phyloP scores from a whole-genome alignment of 306 rosid species.

The Geum urbanum region DNA sequence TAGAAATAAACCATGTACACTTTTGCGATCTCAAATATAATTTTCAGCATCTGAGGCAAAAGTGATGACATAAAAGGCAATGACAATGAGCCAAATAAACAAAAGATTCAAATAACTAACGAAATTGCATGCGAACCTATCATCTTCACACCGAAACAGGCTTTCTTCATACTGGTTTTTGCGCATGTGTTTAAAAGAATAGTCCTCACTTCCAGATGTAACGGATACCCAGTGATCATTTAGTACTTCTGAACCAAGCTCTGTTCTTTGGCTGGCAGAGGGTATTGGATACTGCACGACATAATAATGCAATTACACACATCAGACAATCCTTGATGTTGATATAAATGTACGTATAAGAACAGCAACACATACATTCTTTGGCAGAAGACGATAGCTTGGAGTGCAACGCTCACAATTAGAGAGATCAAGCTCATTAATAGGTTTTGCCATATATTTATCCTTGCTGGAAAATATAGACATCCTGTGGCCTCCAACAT shows the following conservation, averaged over 20 bases:
- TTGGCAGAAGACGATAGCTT: constrained; percentile 91
- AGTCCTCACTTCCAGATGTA: constrained; percentile 99
- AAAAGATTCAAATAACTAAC: neutral
- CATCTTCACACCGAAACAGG: constrained; percentile 98
- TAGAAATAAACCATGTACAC: neutral
- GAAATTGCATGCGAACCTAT: constrained; percentile 56
- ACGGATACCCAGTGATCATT: constrained; percentile 99
- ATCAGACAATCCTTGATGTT: constrained; percentile 9
- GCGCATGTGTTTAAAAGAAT: constrained; percentile 99
- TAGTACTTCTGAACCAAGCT: constrained; percentile 74
- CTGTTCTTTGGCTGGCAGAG: constrained; percentile 78
- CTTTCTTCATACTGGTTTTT: constrained; percentile 99
- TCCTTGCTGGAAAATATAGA: constrained; percentile 79
- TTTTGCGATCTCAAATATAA: neutral
- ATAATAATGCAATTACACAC: constrained; percentile 23
- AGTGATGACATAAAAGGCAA: neutral
- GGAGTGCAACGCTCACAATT: constrained; percentile 96
- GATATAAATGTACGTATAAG: constrained; percentile 9
- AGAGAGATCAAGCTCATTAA: constrained; percentile 95
- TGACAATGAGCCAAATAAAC: neutral
- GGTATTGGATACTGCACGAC: constrained; percentile 84
- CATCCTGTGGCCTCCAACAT: constrained; percentile 63
- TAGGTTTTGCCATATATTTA: constrained; percentile 82
- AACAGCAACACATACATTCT: constrained; percentile 50
- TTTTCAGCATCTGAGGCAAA: neutral